Conservation (phyloP, 352 stramenopile genomes). For the Halophytophthora polymorphica region DNA sequence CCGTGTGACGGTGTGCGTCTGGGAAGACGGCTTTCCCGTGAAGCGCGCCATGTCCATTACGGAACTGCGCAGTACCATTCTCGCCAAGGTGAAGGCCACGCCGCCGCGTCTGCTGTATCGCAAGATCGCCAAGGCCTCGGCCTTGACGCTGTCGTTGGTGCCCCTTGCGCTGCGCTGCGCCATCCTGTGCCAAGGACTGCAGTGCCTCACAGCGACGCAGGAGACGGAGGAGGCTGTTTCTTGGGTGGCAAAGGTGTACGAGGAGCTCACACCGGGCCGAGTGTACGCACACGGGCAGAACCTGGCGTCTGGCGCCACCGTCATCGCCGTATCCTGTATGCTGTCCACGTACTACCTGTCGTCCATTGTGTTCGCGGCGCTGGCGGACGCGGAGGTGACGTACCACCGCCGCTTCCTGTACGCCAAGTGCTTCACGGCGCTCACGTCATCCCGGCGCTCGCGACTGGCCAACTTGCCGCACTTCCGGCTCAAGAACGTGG, state of each 20-base stretch:
- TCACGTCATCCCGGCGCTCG: conserved; percentile 83
- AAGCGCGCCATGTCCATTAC: conserved; percentile 82
- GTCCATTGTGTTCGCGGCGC: conserved; percentile 66
- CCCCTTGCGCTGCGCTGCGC: conserved; percentile 49
- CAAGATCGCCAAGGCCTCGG: conserved; percentile 59
- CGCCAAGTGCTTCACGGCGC: conserved; percentile 86
- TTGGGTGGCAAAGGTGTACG: conserved; percentile 32
- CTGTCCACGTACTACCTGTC: conserved; percentile 74
- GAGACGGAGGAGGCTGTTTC: conserved; percentile 44
- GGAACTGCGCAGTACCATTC: conserved; percentile 76
- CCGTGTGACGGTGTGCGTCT: conserved; percentile 74
- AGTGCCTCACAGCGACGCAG: conserved; percentile 48
- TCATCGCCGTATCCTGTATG: conserved; percentile 72
- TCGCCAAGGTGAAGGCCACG: conserved; percentile 78
- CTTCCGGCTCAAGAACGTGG: conserved; percentile 89
- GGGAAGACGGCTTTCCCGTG: conserved; percentile 59
- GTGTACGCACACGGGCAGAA: conserved; percentile 19
- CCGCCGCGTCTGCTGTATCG: conserved; percentile 62
- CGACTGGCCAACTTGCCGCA: conserved; percentile 82
- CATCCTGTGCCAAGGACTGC: conserved; percentile 56
- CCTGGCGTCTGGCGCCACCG: conserved; percentile 28
- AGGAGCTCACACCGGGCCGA: conserved; percentile 24
- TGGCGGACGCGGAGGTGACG: conserved; percentile 81
- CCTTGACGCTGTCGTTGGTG: conserved; percentile 54
- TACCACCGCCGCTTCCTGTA: conserved; percentile 87